Conservation (phyloP, 2,329 filamentous ascomycete species). For the Grosmannia clavigera region DNA sequence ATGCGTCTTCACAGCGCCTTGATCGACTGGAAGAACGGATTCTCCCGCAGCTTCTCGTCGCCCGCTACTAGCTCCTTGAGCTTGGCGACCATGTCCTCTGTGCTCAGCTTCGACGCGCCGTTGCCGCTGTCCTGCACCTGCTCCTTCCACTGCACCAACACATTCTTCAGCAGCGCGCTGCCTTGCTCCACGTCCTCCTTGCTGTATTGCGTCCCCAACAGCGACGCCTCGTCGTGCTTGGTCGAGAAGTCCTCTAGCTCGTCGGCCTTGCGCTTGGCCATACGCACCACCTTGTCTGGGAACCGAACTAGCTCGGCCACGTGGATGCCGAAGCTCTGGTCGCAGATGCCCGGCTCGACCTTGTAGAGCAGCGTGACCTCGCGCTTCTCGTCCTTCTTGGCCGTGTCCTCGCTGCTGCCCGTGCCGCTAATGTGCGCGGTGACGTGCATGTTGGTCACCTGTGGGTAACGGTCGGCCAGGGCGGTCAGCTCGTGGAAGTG, state of each 20-base stretch:
- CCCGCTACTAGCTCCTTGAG: conserved; percentile 69
- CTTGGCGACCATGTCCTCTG: conserved; percentile 63
- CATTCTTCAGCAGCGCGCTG: conserved; percentile 69
- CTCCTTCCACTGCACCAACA: conserved; percentile 76
- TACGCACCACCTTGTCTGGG: conserved; percentile 91
- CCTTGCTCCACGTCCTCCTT: conserved; percentile 86
- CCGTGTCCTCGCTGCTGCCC: conserved; percentile 12
- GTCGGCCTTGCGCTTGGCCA: conserved; percentile 98
- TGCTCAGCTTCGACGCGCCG: conserved; percentile 36
- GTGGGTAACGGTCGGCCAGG: conserved; percentile 70
- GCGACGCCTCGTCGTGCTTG: conserved; percentile 49
- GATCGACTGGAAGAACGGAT: conserved; percentile 59
- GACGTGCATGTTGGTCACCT: conserved; percentile 88
- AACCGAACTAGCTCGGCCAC: conserved; percentile 95
- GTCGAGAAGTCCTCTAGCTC: conserved; percentile 91
- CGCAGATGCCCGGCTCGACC: conserved; percentile 87
- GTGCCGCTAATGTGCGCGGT: conserved; percentile 74
- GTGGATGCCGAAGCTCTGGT: conserved; percentile 97
- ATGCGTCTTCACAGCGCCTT: conserved; percentile 32
- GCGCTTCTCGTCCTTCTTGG: conserved; percentile 37
- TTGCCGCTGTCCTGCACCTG: conserved; percentile 39
- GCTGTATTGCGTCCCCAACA: conserved; percentile 46
- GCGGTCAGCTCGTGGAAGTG: conserved; percentile 98
- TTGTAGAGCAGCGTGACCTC: conserved; percentile 96
- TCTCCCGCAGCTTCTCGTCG: conserved; percentile 51